Percentiles rank a stretch among this genome's conserved stretches.
Evolutionary conservation across 2,329 filamentous ascomycete genomes (phyloP).

Genomic region (Sporothrix dimorphospora): DNA sequence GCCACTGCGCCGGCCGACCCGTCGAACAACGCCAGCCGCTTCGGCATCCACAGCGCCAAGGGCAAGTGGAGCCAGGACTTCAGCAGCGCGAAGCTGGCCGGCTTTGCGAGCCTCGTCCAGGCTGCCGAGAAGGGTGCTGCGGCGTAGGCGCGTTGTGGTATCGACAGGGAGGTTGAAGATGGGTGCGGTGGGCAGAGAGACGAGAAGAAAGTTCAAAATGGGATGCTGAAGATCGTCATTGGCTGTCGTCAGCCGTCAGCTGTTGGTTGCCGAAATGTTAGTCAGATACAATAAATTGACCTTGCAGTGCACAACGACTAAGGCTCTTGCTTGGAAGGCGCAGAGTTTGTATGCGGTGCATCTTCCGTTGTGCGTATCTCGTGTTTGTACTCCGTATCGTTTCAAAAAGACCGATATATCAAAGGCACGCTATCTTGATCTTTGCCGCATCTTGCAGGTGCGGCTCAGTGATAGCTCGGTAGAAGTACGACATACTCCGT

Average conservation of each 20-base stretch:
- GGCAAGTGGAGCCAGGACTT: constrained; percentile 38
- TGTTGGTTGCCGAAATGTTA: background rate
- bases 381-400: no score
- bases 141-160: background rate
- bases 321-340: background rate
- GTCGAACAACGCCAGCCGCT: constrained; percentile 37
- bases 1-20: constrained; percentile 35
- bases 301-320: background rate
- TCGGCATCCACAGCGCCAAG: constrained; percentile 38
- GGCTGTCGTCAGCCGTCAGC: background rate
- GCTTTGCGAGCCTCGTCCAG: constrained; percentile 37
- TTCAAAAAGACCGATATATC: no score
- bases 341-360: background rate
- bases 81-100: constrained; percentile 37
- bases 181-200: background rate
- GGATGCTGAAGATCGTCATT: background rate
- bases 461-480: no score
- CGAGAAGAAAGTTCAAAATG: background rate
- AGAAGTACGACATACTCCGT: no score
- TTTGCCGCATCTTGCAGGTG: background rate
- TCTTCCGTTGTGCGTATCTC: background rate
- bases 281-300: background rate
- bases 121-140: constrained; percentile 22
- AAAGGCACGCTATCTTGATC: background rate
- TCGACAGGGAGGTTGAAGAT: no score